Conservation (phyloP, 805 yeast species). For the Starmerella roubikii region DNA sequence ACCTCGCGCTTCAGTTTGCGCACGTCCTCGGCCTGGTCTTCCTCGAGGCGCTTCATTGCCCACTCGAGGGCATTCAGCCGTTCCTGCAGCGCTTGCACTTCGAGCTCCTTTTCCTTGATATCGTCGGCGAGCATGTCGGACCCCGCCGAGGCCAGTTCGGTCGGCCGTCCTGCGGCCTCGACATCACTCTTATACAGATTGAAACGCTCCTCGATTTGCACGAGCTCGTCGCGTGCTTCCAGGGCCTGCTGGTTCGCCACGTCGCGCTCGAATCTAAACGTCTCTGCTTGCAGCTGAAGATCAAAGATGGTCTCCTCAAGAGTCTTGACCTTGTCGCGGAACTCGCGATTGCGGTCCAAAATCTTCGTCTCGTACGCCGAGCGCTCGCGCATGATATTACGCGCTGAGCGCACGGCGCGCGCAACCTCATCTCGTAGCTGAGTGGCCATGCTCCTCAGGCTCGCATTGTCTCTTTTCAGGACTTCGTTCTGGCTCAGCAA, state of each 20-base stretch:
- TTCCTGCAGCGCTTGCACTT: neutral
- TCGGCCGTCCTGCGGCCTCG: slow-evolving; percentile 14
- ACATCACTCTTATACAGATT: neutral
- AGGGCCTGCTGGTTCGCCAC: slow-evolving; percentile 22
- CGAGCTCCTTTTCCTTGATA: neutral
- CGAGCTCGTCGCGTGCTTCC: neutral
- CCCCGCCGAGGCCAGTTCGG: neutral
- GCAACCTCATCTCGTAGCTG: slow-evolving; percentile 23
- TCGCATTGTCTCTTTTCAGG: slow-evolving; percentile 22
- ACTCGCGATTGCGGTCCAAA: slow-evolving; percentile 24
- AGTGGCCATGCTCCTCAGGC: slow-evolving; percentile 21
- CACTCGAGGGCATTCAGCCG: neutral
- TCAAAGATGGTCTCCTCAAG: slow-evolving; percentile 20
- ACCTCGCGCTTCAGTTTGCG: neutral
- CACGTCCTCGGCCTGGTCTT: neutral
- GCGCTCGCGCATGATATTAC: slow-evolving; percentile 26
- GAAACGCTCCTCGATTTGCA: neutral
- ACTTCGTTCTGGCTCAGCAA: slow-evolving; percentile 24
- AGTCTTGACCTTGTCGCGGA: slow-evolving; percentile 20
- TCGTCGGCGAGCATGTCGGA: neutral
- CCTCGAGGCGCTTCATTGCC: neutral
- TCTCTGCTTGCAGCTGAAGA: slow-evolving; percentile 20
- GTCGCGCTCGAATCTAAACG: slow-evolving; percentile 23
- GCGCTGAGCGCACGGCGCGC: slow-evolving; percentile 24
- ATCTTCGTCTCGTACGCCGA: slow-evolving; percentile 28